phyloP scores from a whole-genome alignment of 176 grass and related monocot genomes.

The Dactylis glomerata region DNA sequence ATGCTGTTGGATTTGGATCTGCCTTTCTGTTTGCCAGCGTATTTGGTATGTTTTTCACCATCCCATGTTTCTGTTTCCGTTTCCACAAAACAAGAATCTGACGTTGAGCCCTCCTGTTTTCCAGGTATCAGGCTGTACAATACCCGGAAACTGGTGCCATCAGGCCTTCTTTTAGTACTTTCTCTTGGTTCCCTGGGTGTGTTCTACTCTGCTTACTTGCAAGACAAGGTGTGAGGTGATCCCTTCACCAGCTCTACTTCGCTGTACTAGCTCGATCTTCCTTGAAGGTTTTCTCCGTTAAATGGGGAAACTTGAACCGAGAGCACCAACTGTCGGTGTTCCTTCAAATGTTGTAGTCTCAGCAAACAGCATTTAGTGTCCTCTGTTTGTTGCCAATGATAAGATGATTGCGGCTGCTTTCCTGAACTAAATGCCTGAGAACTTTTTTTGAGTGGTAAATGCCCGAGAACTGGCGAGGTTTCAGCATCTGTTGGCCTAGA shows the following conservation, averaged over 20 bases:
- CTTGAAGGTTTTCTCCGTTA: slow-evolving; percentile 28
- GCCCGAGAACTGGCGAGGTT: not conserved
- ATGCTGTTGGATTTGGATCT: slow-evolving; percentile 80
- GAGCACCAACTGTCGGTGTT: not conserved
- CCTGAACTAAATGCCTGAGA: not conserved
- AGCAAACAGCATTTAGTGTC: slow-evolving; percentile 7
- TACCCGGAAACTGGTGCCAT: slow-evolving; percentile 70
- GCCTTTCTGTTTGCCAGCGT: slow-evolving; percentile 79
- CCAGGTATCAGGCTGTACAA: slow-evolving; percentile 87
- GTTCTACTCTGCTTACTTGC: slow-evolving; percentile 77
- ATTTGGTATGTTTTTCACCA: slow-evolving; percentile 48
- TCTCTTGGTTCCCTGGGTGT: slow-evolving; percentile 67
- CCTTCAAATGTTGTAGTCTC: not conserved
- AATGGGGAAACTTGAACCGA: slow-evolving; percentile 17
- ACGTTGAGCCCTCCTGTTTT: not conserved
- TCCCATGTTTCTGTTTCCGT: not conserved
- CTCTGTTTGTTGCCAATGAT: not conserved
- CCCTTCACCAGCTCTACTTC: slow-evolving; percentile 7
- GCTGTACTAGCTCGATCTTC: slow-evolving; percentile 26
- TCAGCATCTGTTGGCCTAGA: not conserved
- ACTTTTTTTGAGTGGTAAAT: no score
- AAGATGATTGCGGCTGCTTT: not conserved
- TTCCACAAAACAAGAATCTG: not conserved
- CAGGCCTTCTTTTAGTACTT: slow-evolving; percentile 69
- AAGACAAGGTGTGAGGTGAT: slow-evolving; percentile 65